Evolutionary conservation across 331 rosid genomes (phyloP), one percentile per base, ranked within the genome.

Genomic region (Cydonia oblonga): DNA sequence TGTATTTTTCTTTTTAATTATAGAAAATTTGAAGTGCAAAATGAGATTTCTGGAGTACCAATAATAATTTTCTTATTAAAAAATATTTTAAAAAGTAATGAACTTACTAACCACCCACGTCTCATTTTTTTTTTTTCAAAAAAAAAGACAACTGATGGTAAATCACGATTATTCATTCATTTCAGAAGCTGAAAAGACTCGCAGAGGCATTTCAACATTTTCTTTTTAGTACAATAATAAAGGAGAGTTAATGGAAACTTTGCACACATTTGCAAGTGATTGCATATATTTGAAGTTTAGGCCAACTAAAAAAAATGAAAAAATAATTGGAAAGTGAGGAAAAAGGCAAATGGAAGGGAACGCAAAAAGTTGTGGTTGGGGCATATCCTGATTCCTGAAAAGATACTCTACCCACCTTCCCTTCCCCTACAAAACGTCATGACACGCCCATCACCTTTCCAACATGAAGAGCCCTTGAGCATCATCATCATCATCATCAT

Each of bases 131-230:
- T 8, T 33, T 35, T 9, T 35, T 9, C 10, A 33, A 8, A 8
- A 35, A 0, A 2, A 0, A 2, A 0, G 12, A 35, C 3, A 35
- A 33, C 40, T 35, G 1, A 0, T 35, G 0, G 0, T 0, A 9
- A 35, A 9, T 0, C 0, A 35, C 0, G 4, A 0, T 35, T 9
- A 35, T 9, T 0, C 3, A 35, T 35, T 0, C 0, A 0, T 35
- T 35, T 0, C 1, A 0, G 0, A 0, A 35, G 0, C 0, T 0
- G 0, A 0, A 0, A 35, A 35, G 0, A 35, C 0, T 35, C 3
- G 1, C 0, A 35, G 3, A 33, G 0, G 0, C 42, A 35, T 35
- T 35, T 35, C 1, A 9, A 35, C 42, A 0, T 33, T 1, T 0
- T 35, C 11, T 53, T 23, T 57, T 23, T 9, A 24, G 0, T 57